These are phyloP conservation scores for Oryza punctata DNA, from an alignment of 176 grass and related monocot species.

Conservation along the genomic window DNA sequence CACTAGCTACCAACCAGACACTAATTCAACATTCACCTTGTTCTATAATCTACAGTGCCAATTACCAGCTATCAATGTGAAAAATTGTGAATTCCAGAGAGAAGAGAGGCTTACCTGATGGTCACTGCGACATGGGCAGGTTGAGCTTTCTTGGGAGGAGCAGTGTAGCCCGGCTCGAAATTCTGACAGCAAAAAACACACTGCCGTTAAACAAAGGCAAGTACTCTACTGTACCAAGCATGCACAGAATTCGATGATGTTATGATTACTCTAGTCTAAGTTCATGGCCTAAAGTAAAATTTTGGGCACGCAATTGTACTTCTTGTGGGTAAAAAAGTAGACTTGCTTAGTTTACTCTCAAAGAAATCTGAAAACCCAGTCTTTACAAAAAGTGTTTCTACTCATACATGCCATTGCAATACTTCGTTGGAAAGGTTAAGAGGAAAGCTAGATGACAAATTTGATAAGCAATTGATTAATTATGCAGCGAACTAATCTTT, in stretches of 20 bases:
- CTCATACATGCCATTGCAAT: neutral
- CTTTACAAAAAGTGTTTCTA: neutral
- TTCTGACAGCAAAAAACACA: slow-evolving; percentile 50
- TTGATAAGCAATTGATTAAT: neutral
- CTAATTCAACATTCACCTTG: slow-evolving; percentile 37
- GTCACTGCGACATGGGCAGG: slow-evolving; percentile 58
- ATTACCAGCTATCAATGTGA: neutral
- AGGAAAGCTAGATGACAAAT: neutral
- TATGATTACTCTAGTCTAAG: slow-evolving; percentile 15
- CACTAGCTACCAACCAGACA: neutral
- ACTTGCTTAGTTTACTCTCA: neutral
- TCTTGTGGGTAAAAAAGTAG: slow-evolving; percentile 11
- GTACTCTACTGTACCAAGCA: neutral
- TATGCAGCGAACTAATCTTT: neutral
- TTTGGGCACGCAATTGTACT: neutral
- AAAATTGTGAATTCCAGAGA: too few relatives aligned
- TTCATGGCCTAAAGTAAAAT: slow-evolving; percentile 25
- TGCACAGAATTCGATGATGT: neutral
- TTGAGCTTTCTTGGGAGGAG: slow-evolving; percentile 61
- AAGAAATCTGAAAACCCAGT: neutral
- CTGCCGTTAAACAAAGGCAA: slow-evolving; percentile 23
- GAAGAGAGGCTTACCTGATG: slow-evolving; percentile 55
- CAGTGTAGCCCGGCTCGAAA: slow-evolving; percentile 72
- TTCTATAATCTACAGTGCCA: neutral
- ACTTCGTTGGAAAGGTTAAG: neutral